Conservation (phyloP, 768 basidiomycete species). For the Phanerochaete sordida region DNA sequence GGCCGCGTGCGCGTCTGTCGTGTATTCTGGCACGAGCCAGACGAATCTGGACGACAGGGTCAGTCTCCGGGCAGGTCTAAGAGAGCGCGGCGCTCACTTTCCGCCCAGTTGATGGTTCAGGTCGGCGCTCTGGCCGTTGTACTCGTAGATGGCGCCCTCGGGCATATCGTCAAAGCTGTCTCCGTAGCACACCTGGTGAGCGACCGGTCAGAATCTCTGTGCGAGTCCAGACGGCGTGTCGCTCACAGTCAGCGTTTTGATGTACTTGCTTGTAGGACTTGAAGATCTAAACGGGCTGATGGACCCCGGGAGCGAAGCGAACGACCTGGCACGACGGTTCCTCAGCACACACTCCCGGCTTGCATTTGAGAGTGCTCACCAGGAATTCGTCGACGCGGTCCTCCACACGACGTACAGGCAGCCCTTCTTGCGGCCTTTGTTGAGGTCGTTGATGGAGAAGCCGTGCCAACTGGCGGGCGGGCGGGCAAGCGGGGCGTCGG, state of each 20-base stretch:
- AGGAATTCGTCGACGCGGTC: conserved; percentile 3
- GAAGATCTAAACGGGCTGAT: neutral
- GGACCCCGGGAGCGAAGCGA: neutral
- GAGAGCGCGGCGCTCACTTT: neutral
- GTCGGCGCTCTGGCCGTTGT: conserved; percentile 3
- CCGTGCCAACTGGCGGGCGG: conserved; percentile 1
- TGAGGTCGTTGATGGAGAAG: neutral
- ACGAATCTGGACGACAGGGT: neutral
- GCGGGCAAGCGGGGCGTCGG: neutral
- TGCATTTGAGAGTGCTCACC: neutral
- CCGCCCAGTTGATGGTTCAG: conserved; percentile 3
- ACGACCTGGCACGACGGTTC: neutral
- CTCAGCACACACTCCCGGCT: neutral
- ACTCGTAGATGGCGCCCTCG: neutral
- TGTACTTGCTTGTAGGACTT: neutral
- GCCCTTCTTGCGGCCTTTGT: conserved; percentile 1
- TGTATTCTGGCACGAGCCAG: conserved; percentile 6
- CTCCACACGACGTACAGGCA: conserved; percentile 5
- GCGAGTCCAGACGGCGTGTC: too few relatives aligned
- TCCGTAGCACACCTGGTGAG: neutral
- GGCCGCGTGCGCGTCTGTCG: neutral
- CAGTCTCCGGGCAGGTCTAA: neutral
- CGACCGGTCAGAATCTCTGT: neutral
- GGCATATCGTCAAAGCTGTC: neutral
- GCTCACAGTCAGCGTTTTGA: conserved; percentile 3